phyloP scores from a whole-genome alignment of 2,329 filamentous ascomycete species.

The Rutstroemia sp. region DNA sequence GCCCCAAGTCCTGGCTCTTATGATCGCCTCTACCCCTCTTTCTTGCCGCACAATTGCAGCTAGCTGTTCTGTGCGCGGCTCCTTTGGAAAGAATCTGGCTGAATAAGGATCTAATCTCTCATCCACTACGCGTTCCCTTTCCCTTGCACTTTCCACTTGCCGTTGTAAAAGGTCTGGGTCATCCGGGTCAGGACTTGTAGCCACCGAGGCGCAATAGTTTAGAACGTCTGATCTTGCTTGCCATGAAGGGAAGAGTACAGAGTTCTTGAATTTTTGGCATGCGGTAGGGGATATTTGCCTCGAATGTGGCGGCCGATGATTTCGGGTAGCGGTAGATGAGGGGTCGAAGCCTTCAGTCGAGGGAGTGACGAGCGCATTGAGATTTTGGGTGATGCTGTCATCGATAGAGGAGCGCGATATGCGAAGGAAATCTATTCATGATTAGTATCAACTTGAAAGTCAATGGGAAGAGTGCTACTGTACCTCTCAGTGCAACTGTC shows the following conservation, averaged over 20 bases:
- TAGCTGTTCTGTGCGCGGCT: slow-evolving; percentile 73
- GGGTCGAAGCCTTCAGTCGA: slow-evolving; percentile 69
- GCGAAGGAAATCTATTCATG: slow-evolving; percentile 71
- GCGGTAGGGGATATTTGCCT: slow-evolving; percentile 51
- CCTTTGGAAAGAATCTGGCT: slow-evolving; percentile 68
- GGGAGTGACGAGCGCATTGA: slow-evolving; percentile 82
- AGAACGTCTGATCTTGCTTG: slow-evolving; percentile 74
- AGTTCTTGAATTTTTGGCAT: slow-evolving; percentile 67
- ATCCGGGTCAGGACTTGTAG: slow-evolving; percentile 77
- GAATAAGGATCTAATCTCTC: slow-evolving; percentile 92
- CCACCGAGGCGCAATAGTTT: slow-evolving; percentile 82
- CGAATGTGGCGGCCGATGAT: slow-evolving; percentile 39
- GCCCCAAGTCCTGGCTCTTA: slow-evolving; percentile 76
- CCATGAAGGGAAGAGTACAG: slow-evolving; percentile 84
- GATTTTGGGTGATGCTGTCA: slow-evolving; percentile 86
- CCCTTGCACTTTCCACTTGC: slow-evolving; percentile 61
- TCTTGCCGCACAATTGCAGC: slow-evolving; percentile 69
- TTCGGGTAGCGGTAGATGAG: slow-evolving; percentile 60
- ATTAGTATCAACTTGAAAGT: neutral
- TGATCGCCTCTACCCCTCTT: slow-evolving; percentile 67
- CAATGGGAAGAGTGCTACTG: slow-evolving; percentile 8
- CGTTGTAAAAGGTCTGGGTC: slow-evolving; percentile 70
- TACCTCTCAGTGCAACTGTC: slow-evolving; percentile 60
- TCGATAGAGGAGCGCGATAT: slow-evolving; percentile 79
- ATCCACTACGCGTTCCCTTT: slow-evolving; percentile 69